A percentile compares a stretch with the other conserved stretches of the same genome.
Conservation (phyloP, 257 asterid species). For the Petunia axillaris region DNA sequence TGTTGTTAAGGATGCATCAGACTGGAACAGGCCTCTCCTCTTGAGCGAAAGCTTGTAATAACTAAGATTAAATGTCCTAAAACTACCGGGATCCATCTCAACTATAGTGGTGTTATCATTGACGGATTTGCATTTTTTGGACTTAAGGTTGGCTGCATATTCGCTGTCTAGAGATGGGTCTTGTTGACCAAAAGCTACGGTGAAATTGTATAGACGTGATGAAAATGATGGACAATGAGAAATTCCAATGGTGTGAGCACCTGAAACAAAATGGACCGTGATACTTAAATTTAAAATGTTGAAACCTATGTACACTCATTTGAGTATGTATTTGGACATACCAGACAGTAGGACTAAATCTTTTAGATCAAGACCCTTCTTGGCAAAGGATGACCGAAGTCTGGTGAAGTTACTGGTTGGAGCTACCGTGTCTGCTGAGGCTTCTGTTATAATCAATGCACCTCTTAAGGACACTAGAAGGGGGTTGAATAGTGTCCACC, state of each 20-base stretch:
- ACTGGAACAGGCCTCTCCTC: slow-evolving; percentile 66
- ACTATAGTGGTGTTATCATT: slow-evolving; percentile 46
- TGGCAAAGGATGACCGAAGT: slow-evolving; percentile 49
- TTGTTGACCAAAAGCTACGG: slow-evolving; percentile 52
- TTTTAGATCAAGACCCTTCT: slow-evolving; percentile 46
- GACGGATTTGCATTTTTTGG: slow-evolving; percentile 47
- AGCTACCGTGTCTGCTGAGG: slow-evolving; percentile 43
- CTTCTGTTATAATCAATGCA: slow-evolving; percentile 33
- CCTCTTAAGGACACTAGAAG: too few species aligned
- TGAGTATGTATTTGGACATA: neutral
- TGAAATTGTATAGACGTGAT: slow-evolving; percentile 49
- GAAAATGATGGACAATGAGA: slow-evolving; percentile 45
- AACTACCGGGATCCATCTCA: too few species aligned
- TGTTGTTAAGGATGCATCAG: slow-evolving; percentile 61
- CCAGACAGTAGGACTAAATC: slow-evolving; percentile 48
- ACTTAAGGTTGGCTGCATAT: slow-evolving; percentile 59
- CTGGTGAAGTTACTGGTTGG: slow-evolving; percentile 45
- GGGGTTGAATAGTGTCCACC: too few species aligned
- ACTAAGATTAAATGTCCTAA: too few species aligned
- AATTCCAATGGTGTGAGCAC: slow-evolving; percentile 78
- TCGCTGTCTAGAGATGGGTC: slow-evolving; percentile 72
- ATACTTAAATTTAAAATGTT: neutral
- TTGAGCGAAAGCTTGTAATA: slow-evolving; percentile 44
- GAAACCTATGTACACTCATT: neutral
- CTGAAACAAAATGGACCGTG: slow-evolving; percentile 29